A percentile compares a stretch with the other conserved stretches of the same genome.
phyloP scores from a whole-genome alignment of 345 rosid species.

The Brassica rapa region DNA sequence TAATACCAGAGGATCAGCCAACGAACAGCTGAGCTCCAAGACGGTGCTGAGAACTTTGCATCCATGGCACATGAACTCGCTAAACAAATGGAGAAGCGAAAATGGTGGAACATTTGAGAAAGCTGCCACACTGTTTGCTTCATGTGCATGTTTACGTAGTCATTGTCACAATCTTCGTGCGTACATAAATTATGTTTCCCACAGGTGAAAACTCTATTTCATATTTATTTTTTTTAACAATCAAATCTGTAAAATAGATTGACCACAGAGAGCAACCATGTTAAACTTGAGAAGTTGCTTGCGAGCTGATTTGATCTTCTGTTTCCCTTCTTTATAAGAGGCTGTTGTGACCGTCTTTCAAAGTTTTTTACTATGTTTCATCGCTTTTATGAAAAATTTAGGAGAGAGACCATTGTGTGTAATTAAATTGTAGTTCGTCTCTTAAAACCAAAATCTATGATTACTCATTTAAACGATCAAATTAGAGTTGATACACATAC shows the following conservation, averaged over 20 bases:
- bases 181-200: slow-evolving; percentile 26
- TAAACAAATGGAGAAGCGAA: slow-evolving; percentile 81
- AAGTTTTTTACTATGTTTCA: neutral
- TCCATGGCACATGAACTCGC: slow-evolving; percentile 76
- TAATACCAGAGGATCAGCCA: slow-evolving; percentile 57
- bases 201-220: slow-evolving; percentile 11
- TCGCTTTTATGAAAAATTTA: neutral
- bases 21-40: slow-evolving; percentile 77
- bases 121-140: slow-evolving; percentile 12
- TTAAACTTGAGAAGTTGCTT: slow-evolving; percentile 1
- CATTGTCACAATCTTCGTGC: slow-evolving; percentile 25
- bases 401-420: slow-evolving; percentile 2
- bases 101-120: slow-evolving; percentile 79
- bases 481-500: slow-evolving; percentile 18
- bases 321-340: neutral
- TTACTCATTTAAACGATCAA: slow-evolving; percentile 6
- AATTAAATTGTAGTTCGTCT: neutral
- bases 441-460: neutral
- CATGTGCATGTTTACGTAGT: neutral
- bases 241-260: slow-evolving; percentile 34
- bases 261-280: slow-evolving; percentile 20
- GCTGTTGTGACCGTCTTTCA: neutral
- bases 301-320: slow-evolving; percentile 15
- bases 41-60: slow-evolving; percentile 76
- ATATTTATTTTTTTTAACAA: neutral